Percentiles rank a stretch among this genome's conserved stretches.
Conservation (phyloP, 441 rosid genomes). For the Isatis lusitanica region DNA sequence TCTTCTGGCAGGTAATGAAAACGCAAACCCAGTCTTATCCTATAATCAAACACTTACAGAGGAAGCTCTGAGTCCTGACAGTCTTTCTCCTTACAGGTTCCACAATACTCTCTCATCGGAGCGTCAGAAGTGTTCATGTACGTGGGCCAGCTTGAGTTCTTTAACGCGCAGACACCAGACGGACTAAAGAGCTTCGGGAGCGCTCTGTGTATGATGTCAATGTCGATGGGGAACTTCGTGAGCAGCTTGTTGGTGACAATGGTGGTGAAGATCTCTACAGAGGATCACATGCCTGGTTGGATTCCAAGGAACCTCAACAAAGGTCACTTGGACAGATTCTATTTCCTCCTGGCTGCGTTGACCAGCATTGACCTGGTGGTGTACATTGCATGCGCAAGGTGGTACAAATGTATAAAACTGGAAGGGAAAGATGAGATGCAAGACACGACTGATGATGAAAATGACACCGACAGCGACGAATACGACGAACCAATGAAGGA, state of each 20-base stretch:
- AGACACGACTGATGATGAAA: constrained; percentile 31
- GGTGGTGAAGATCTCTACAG: constrained; percentile 89
- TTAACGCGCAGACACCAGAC: constrained; percentile 91
- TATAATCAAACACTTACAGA: neutral
- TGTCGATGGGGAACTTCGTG: constrained; percentile 93
- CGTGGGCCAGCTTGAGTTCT: constrained; percentile 95
- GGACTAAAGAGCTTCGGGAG: constrained; percentile 98
- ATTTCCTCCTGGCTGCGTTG: constrained; percentile 82
- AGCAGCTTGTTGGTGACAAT: constrained; percentile 87
- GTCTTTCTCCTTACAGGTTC: constrained; percentile 42
- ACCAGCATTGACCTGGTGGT: constrained; percentile 64
- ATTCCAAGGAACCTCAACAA: constrained; percentile 90
- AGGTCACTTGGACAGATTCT: constrained; percentile 95
- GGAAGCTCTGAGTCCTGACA: neutral
- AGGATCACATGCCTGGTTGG: constrained; percentile 92
- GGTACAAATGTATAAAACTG: constrained; percentile 79
- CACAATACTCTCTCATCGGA: constrained; percentile 85
- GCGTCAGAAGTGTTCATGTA: constrained; percentile 99
- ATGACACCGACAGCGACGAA: constrained; percentile 27
- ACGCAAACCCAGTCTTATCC: neutral
- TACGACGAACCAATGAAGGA: constrained; percentile 29
- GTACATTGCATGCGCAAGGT: constrained; percentile 74
- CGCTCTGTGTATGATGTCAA: constrained; percentile 97
- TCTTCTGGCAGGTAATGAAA: constrained; percentile 76
- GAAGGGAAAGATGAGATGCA: constrained; percentile 51